Evolutionary conservation across 441 rosid species (phyloP), one percentile per base, ranked within the genome.

Genomic region (Pelargonium fulgidum): DNA sequence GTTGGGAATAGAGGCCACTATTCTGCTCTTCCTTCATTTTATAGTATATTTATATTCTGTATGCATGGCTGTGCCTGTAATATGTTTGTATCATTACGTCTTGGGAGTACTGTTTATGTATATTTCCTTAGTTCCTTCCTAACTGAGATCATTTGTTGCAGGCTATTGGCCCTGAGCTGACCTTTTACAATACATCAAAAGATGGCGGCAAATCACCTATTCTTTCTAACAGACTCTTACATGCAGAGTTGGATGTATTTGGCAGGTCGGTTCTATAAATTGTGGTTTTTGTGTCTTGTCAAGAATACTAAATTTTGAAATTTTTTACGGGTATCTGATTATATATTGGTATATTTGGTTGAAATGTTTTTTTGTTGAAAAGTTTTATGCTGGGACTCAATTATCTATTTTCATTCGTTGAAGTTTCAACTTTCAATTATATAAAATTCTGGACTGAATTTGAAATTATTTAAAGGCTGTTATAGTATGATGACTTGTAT

Each of bases 101-200:
- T 44, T 44, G 48, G 48, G 48, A 29, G 47, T 42, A 7, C 13
- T 9, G 7, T 11, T 9, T 74, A 16, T 77, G 73, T 48, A 59
- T 69, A 42, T 70, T 76, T 14, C 66, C 20, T 44, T 62, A 33
- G 62, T 59, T 72, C 56, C 61, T 71, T 70, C 44, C 42, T 72
- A 71, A 77, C 56, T 68, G 41, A 64, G 69, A 66, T 72, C 64
- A 66, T 24, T 69, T 76, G 70, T 79, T 84, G 79, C 83, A 95
- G 99, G 98, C 97, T 69, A 83, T 95, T 72, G 91, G 96, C 42
- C 98, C 97, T 42, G 99, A 95, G 84, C 91, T 95, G 65, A 95
- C 98, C 64, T 95, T 95, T 71, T 92, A 92, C 78, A 90, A 78
- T 77, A 78, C 90, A 75, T 92, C 92, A 39, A 91, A 86, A 83